phyloP scores from a whole-genome alignment of 2,329 filamentous ascomycete species.

The Fusarium clavum region DNA sequence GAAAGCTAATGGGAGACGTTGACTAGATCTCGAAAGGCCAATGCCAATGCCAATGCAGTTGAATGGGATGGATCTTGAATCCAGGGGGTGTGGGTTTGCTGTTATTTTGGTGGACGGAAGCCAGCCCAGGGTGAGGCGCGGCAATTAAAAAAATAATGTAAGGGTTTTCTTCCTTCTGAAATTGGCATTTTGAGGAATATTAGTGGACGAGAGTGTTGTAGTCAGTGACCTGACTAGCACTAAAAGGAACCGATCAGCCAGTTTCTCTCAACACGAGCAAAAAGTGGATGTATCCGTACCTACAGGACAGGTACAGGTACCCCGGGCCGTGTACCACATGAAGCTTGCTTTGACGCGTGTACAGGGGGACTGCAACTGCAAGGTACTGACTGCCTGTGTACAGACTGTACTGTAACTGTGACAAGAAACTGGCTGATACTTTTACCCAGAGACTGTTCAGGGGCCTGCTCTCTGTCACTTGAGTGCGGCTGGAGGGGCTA shows the following conservation, averaged over 20 bases:
- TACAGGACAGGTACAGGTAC: constrained; percentile 31
- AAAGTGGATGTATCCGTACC: constrained; percentile 19
- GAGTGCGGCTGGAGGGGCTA: constrained; percentile 4
- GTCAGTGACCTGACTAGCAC: constrained; percentile 14
- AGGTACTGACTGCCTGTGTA: constrained; percentile 29
- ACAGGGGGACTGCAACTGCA: constrained; percentile 34
- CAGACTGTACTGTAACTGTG: constrained; percentile 17
- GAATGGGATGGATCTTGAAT: constrained; percentile 15
- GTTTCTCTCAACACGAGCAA: constrained; percentile 28
- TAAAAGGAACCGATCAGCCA: constrained; percentile 19
- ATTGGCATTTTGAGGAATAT: constrained; percentile 43
- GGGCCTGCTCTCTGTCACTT: constrained; percentile 21
- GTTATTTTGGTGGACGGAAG: constrained; percentile 22
- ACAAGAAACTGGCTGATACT: constrained; percentile 27
- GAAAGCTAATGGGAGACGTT: constrained; percentile 22
- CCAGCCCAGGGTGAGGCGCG: constrained; percentile 43
- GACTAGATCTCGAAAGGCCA: constrained; percentile 25
- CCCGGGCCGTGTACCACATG: constrained; percentile 21
- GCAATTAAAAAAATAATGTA: constrained; percentile 50
- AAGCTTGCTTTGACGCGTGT: constrained; percentile 41
- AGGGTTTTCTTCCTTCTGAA: constrained; percentile 42
- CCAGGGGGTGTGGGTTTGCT: constrained; percentile 34
- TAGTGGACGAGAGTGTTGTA: constrained; percentile 32
- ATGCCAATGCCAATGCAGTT: not conserved
- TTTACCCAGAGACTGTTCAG: constrained; percentile 34